Base-by-base conservation (phyloP, 1,139 yeast species). In the Kazachstania sp. region DNA sequence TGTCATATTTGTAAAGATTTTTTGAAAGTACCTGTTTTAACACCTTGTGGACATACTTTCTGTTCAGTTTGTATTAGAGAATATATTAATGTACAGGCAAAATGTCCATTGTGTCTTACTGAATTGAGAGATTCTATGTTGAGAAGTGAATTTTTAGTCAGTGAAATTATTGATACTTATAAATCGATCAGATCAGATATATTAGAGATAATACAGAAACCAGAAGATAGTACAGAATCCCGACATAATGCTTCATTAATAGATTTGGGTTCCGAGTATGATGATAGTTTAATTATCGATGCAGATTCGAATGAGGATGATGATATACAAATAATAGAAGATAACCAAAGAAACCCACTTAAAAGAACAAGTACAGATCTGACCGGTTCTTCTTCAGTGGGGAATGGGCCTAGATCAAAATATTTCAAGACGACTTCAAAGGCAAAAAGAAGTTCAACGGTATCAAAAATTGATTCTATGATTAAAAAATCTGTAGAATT, bases 1-100 rank as follows among this genome's bases (percentile, higher is more conserved):
- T 92, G 98, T 60, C 88, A 83, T 57, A 84, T 92, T n/a, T 92
- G 98, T 64, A 87, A 90, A 60, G 97, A 88, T 51, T 79, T 83
- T 54, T 71, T 86, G 51, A 73, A 69, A 41, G 90, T 94, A 0
- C 97, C 98, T 1, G 88, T 87, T 47, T 70, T 85, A 40, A 86
- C 97, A 1, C 75, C 83, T 6, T 90, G 97, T 68, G 83, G 86
- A 43, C 97, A 92, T 63, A 83, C 94, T 0, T 92, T 88, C 62
- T 92, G 98, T 64, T 87, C 96, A 0, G 74, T 83, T 20, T 92
- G 98, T 63, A 86, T 92, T 35, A 73, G 97, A 51, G 78, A 84
- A 53, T 79, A 83, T 52, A 67, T 90, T 42, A 70, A 79, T 23
- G 68, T 68, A 39, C 78, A 77, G 35, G 74, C 75, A 37, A 69